phyloP scores from a whole-genome alignment of 108 stramenopile species.

The Cyclotella choctawhatcheeana region DNA sequence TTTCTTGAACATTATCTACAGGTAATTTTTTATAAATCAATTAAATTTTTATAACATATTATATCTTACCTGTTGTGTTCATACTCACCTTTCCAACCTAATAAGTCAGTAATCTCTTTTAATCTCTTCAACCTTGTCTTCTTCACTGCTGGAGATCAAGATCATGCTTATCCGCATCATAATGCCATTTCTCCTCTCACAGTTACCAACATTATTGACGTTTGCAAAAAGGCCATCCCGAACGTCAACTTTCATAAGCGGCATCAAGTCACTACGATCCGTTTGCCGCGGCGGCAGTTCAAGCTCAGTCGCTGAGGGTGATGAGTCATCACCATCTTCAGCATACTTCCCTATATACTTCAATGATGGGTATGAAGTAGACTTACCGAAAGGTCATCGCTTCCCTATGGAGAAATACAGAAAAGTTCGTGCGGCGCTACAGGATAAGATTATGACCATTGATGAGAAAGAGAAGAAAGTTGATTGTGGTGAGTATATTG shows the following conservation, averaged over 20 bases:
- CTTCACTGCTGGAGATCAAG: background rate
- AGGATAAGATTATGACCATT: constrained; percentile 31
- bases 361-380: constrained; percentile 95
- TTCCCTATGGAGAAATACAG: constrained; percentile 96
- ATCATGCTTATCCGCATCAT: background rate
- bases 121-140: too few species aligned
- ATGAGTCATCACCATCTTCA: background rate
- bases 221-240: background rate
- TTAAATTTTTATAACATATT: too few species aligned
- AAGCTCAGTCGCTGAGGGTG: background rate
- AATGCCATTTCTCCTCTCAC: constrained; percentile 4
- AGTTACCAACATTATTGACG: background rate
- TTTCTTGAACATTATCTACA: too few species aligned
- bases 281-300: too few species aligned
- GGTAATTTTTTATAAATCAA: too few species aligned
- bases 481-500: constrained; percentile 52
- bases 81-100: too few species aligned
- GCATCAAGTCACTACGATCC: too few species aligned
- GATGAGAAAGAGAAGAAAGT: constrained; percentile 33
- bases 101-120: too few species aligned
- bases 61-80: too few species aligned
- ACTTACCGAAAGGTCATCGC: constrained; percentile 82
- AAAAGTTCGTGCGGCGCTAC: constrained; percentile 70
- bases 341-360: constrained; percentile 75
- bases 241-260: too few species aligned